phyloP scores from a whole-genome alignment of 495 filamentous ascomycete species.

The Aspergillus egyptiacus region DNA sequence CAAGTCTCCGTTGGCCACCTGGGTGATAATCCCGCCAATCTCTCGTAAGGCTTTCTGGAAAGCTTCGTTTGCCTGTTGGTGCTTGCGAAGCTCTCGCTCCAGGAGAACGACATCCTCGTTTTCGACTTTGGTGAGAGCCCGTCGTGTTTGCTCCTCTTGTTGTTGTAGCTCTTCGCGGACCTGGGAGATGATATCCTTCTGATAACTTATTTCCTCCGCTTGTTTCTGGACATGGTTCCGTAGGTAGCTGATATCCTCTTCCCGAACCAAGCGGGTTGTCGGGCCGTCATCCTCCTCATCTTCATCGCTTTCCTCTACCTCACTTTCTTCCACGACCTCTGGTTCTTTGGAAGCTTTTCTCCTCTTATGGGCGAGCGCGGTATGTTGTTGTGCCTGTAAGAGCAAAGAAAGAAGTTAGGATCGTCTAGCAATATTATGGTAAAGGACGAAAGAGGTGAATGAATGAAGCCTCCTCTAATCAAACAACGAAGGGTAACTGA shows the following conservation, averaged over 20 bases:
- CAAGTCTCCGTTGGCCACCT: constrained; percentile 90
- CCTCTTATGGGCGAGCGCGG: constrained; percentile 27
- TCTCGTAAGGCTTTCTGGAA: constrained; percentile 96
- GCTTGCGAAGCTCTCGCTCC: constrained; percentile 89
- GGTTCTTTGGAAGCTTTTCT: constrained; percentile 22
- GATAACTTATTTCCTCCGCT: constrained; percentile 67
- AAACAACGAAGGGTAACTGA: constrained; percentile 47
- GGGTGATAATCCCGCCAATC: constrained; percentile 94
- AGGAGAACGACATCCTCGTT: constrained; percentile 61
- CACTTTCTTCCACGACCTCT: constrained; percentile 29
- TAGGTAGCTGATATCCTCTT: constrained; percentile 64
- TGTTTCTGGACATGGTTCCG: constrained; percentile 73
- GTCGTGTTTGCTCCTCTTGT: constrained; percentile 56
- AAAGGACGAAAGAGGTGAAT: too few relatives aligned
- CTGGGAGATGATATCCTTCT: constrained; percentile 62
- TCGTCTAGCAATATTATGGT: too few relatives aligned
- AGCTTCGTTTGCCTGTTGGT: constrained; percentile 96
- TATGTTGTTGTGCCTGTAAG: constrained; percentile 31
- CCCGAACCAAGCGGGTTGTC: constrained; percentile 47
- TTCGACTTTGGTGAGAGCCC: constrained; percentile 52
- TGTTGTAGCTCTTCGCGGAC: constrained; percentile 60
- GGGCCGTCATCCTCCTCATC: constrained; percentile 37
- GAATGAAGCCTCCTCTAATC: too few relatives aligned
- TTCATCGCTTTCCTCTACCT: constrained; percentile 38
- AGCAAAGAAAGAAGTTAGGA: constrained; percentile 31